Evolutionary conservation across 2,329 filamentous ascomycete genomes (phyloP).

Genomic region (Penicillium sp.): DNA sequence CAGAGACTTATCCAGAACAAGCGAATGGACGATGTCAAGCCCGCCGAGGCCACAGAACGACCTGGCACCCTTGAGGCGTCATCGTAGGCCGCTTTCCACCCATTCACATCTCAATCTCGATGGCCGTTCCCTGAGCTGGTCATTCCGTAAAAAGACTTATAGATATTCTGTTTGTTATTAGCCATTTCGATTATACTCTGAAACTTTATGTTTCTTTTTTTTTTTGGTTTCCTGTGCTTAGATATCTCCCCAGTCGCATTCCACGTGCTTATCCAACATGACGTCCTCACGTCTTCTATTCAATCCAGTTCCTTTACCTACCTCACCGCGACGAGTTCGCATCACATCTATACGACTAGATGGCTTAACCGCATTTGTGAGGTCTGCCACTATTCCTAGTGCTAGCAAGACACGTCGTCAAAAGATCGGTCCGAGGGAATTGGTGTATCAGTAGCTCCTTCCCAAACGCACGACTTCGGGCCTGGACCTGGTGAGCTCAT

Average conservation of each 20-base stretch:
- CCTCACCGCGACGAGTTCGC: too few relatives aligned
- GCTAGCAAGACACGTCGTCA: too few relatives aligned
- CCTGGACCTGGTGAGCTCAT: too few relatives aligned
- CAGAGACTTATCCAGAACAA: conserved; percentile 46
- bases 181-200: conserved; percentile 18
- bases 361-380: too few relatives aligned
- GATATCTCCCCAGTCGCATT: background rate
- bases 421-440: too few relatives aligned
- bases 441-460: too few relatives aligned
- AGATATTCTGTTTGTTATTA: conserved; percentile 22
- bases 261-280: too few relatives aligned
- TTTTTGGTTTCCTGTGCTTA: conserved; percentile 3
- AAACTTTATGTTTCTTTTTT: background rate
- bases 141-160: conserved; percentile 12
- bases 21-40: conserved; percentile 39
- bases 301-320: too few relatives aligned
- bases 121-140: conserved; percentile 5
- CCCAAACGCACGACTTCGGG: too few relatives aligned
- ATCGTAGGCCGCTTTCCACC: conserved; percentile 12
- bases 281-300: too few relatives aligned
- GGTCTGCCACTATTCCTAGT: too few relatives aligned
- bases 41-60: conserved; percentile 41
- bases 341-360: too few relatives aligned
- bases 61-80: conserved; percentile 41
- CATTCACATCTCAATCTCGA: background rate